Percentiles rank a stretch among this genome's conserved stretches.
Conservation (phyloP, 805 yeast species). For the Zygosaccharomyces bailii region DNA sequence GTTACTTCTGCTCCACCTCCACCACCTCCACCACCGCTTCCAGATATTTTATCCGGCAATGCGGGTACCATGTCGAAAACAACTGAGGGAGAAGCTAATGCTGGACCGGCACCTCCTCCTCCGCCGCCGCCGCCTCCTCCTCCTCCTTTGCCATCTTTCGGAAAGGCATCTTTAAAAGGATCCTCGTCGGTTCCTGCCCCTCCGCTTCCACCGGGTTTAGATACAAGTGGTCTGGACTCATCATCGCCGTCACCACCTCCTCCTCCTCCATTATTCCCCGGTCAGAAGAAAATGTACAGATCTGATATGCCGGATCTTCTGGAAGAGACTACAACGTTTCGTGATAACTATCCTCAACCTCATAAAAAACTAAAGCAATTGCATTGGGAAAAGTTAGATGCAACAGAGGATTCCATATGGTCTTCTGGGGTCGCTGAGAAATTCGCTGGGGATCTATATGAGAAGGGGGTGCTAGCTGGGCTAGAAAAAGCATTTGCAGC, state of each 20-base stretch:
- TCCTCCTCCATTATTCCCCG: conserved; percentile 27
- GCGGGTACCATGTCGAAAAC: neutral
- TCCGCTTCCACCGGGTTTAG: conserved; percentile 36
- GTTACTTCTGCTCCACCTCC: conserved; percentile 6
- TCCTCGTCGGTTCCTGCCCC: conserved; percentile 29
- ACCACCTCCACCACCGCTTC: conserved; percentile 17
- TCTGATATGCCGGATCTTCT: conserved; percentile 33
- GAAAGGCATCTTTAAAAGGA: conserved; percentile 1
- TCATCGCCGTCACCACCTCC: conserved; percentile 39
- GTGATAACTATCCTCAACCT: conserved; percentile 61
- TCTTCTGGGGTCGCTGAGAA: conserved; percentile 55
- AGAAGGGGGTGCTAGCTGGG: conserved; percentile 77
- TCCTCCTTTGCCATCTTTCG: conserved; percentile 17
- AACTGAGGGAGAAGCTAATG: conserved; percentile 16
- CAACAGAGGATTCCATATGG: conserved; percentile 87
- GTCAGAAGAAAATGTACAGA: conserved; percentile 7
- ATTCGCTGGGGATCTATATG: conserved; percentile 57
- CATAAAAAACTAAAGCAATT: conserved; percentile 81
- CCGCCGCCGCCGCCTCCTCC: conserved; percentile 28
- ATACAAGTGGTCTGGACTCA: conserved; percentile 1
- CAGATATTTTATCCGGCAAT: neutral
- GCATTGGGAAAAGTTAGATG: conserved; percentile 94
- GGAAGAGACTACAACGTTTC: conserved; percentile 35
- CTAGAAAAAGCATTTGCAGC: conserved; percentile 88
- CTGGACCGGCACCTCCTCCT: conserved; percentile 25